Evolutionary conservation across 2,329 filamentous ascomycete species (phyloP).

Genomic region (Neopestalotiopsis sp.): DNA sequence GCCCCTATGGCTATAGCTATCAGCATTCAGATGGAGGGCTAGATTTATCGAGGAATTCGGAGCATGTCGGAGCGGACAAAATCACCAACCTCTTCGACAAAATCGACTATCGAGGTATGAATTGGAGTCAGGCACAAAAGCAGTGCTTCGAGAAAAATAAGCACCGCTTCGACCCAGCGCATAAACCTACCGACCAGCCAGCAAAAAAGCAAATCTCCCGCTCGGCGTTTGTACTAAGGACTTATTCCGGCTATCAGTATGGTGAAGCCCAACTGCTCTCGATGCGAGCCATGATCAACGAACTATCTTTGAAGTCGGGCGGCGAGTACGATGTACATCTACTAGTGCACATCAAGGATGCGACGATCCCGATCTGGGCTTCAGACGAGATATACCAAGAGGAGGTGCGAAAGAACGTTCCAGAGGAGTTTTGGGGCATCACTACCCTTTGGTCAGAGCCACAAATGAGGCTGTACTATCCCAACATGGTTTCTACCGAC

Average conservation of each 20-base stretch:
- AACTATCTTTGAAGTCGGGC: constrained; percentile 67
- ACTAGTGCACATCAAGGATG: constrained; percentile 50
- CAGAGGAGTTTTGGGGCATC: constrained; percentile 71
- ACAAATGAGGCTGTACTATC: constrained; percentile 69
- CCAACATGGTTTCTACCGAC: constrained; percentile 61
- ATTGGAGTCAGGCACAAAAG: constrained; percentile 40
- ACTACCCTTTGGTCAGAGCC: constrained; percentile 71
- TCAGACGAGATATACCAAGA: constrained; percentile 45
- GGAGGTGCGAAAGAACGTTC: constrained; percentile 60
- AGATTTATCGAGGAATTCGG: constrained; percentile 62
- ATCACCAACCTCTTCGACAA: constrained; percentile 40
- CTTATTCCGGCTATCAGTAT: constrained; percentile 69
- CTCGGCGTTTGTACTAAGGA: constrained; percentile 68
- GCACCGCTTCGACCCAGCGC: constrained; percentile 46
- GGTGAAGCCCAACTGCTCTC: constrained; percentile 68
- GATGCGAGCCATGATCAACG: constrained; percentile 67
- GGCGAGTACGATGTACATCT: constrained; percentile 68
- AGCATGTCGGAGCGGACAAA: constrained; percentile 63
- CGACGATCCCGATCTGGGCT: constrained; percentile 43
- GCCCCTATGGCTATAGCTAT: constrained; percentile 73
- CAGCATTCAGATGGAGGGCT: constrained; percentile 65
- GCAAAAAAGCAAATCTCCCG: constrained; percentile 39
- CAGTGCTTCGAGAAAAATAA: constrained; percentile 52
- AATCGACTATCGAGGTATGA: constrained; percentile 40
- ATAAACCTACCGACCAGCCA: constrained; percentile 15